A percentile compares a stretch with the other conserved stretches of the same genome.
Conservation (phyloP, 306 rosid genomes). For the Luffa aegyptiaca region DNA sequence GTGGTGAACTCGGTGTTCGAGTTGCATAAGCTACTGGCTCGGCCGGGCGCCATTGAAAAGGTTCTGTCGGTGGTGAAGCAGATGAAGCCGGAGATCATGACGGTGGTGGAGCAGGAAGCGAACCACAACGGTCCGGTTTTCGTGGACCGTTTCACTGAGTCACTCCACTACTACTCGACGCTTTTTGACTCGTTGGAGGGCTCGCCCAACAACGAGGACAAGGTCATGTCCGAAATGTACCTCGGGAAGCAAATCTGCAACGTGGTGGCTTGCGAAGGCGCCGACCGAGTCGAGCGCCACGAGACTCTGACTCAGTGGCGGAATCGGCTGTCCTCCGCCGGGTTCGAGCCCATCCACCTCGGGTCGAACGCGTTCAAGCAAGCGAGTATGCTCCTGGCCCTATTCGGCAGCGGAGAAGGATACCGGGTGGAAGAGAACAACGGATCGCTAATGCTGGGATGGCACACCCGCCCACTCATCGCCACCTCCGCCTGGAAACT, state of each 20-base stretch:
- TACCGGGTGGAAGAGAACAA: constrained; percentile 72
- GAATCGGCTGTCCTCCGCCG: constrained; percentile 43
- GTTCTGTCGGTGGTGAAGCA: constrained; percentile 56
- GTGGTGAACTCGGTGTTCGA: constrained; percentile 91
- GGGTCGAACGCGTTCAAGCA: constrained; percentile 93
- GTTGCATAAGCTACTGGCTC: constrained; percentile 61
- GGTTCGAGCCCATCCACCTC: constrained; percentile 54
- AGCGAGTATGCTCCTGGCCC: constrained; percentile 69
- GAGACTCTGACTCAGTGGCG: constrained; percentile 72
- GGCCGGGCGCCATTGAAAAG: constrained; percentile 75
- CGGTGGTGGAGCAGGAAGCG: constrained; percentile 84
- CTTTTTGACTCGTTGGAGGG: constrained; percentile 93
- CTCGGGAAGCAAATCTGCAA: constrained; percentile 83
- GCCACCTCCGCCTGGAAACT: constrained; percentile 87
- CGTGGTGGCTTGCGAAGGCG: constrained; percentile 79
- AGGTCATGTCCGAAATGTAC: constrained; percentile 72
- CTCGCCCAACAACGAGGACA: constrained; percentile 45
- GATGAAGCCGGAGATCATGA: constrained; percentile 71
- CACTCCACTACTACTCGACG: constrained; percentile 82
- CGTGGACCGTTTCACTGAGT: constrained; percentile 77
- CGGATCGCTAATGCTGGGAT: constrained; percentile 69
- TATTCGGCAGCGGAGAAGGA: constrained; percentile 76
- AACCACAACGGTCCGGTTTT: constrained; percentile 63
- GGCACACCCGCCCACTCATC: constrained; percentile 89
- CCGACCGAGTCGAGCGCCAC: constrained; percentile 83